Evolutionary conservation across 2,329 filamentous ascomycete species (phyloP).

Genomic region (Aspergillus sp.): DNA sequence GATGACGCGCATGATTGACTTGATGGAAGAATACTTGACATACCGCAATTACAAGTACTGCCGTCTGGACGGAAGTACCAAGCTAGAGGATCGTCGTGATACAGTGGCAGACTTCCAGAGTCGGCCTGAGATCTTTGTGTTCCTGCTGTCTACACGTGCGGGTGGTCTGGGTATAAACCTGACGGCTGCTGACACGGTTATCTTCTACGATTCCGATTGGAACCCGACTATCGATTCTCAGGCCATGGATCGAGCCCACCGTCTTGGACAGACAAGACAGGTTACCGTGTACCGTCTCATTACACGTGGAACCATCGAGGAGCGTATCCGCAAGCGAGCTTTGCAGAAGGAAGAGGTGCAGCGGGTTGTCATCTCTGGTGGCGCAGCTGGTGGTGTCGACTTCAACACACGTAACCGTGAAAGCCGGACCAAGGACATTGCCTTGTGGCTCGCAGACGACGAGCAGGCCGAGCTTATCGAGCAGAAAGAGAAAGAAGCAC

Average conservation of each 20-base stretch:
- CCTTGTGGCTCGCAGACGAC: conserved; percentile 97
- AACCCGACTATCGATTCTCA: conserved; percentile 98
- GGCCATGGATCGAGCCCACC: conserved; percentile 97
- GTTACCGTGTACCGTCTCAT: conserved; percentile 98
- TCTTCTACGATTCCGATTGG: conserved; percentile 99
- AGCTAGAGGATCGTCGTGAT: conserved; percentile 92
- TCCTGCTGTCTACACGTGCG: conserved; percentile 90
- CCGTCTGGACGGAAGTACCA: conserved; percentile 91
- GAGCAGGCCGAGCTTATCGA: conserved; percentile 94
- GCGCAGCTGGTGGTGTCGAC: conserved; percentile 77
- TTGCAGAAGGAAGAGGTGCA: conserved; percentile 98
- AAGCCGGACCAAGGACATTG: conserved; percentile 95
- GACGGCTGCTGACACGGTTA: conserved; percentile 93
- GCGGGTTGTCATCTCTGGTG: conserved; percentile 90
- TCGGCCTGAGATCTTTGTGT: conserved; percentile 91
- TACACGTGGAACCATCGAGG: conserved; percentile 93
- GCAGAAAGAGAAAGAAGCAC: conserved; percentile 80
- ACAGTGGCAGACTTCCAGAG: conserved; percentile 97
- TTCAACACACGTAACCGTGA: conserved; percentile 90
- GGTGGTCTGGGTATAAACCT: conserved; percentile 98
- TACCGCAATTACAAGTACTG: conserved; percentile 99
- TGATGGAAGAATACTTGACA: conserved; percentile 98
- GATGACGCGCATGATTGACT: conserved; percentile 99
- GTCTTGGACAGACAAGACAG: conserved; percentile 90
- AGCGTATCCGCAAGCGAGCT: conserved; percentile 93